phyloP scores from a whole-genome alignment of 129 eudicot species.

The Mikania micrantha region DNA sequence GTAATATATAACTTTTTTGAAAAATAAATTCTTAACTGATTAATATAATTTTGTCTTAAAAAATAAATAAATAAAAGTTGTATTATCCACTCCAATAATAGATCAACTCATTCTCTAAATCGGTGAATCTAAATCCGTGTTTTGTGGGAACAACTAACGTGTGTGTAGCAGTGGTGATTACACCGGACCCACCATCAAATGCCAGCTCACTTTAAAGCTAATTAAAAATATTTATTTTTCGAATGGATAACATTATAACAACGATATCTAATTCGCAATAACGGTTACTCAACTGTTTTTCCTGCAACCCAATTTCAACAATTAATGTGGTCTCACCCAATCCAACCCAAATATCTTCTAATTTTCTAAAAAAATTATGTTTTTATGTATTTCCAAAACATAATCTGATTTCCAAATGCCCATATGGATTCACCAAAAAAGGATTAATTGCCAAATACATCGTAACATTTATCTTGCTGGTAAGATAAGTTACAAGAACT shows the following conservation, averaged over 20 bases:
- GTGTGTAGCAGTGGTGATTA: constrained; percentile 3
- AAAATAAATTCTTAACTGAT: too few relatives aligned
- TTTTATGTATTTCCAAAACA: not conserved
- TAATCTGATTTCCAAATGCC: not conserved
- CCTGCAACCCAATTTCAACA: not conserved
- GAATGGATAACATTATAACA: constrained; percentile 12
- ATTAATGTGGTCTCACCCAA: not conserved
- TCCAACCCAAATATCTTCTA: not conserved
- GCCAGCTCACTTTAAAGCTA: not conserved
- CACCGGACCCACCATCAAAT: not conserved
- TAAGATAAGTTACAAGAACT: too few relatives aligned
- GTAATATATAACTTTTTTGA: too few relatives aligned
- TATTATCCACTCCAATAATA: not conserved
- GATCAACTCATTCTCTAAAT: not conserved
- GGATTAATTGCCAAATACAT: too few relatives aligned
- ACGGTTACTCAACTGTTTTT: not conserved
- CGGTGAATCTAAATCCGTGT: not conserved
- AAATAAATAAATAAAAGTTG: too few relatives aligned
- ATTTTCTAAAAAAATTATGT: not conserved
- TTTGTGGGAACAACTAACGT: not conserved
- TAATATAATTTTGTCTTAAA: too few relatives aligned
- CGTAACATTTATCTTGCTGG: too few relatives aligned
- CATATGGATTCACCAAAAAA: too few relatives aligned
- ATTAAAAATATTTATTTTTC: not conserved
- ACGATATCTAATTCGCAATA: not conserved